Base-by-base conservation (phyloP, 768 basidiomycete genomes). In the Rhodotorula kratochvilovae region DNA sequence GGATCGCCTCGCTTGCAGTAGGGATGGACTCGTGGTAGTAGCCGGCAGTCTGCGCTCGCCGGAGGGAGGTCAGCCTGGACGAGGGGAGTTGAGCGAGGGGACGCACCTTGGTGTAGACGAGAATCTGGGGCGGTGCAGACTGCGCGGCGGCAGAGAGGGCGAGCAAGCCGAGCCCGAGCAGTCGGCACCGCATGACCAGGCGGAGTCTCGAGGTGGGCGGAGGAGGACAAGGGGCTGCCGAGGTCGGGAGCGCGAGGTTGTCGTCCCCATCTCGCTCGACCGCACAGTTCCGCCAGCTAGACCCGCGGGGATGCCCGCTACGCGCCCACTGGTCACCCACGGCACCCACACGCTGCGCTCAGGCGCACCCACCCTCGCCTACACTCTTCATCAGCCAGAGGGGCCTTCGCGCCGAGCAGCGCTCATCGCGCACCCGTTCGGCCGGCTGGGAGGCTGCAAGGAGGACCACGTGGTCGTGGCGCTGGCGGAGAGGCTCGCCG, bases 1-100 rank as follows among this genome's bases (percentile, higher is more conserved):
- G 66, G n/a, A 82, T 61, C 0, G 80, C 79, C 16, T 77, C 50
- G 36, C 79, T 81, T 19, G 81, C 81, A 16, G 79, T 79, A 3
- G 81, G 81, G 63, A 82, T 82, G 8, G 77, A 79, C 63, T 81
- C 81, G 73, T 82, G 82, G 31, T 80, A 65, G 70, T 79, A 82
- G 21, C 80, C 82, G 17, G 71, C 64, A 2, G 79, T 81, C 17
- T 73, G 66, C 3, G 79, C 27, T 13, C 23, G 39, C 3, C 13
- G 4, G 12, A 25, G 3, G 33, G 33, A 54, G 17, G 29, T 21
- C 33, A 12, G 31, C 33, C 2, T 36, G 56, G 23, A 10, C 1
- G 27, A 27, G 23, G 8, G 35, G 31, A 31, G 15, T 11, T 6
- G 36, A 5, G 23, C 15, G 35, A 31, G 21, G 3, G 8, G 19